phyloP scores from a whole-genome alignment of 768 basidiomycete genomes.

The Aureoboletus auriporus region DNA sequence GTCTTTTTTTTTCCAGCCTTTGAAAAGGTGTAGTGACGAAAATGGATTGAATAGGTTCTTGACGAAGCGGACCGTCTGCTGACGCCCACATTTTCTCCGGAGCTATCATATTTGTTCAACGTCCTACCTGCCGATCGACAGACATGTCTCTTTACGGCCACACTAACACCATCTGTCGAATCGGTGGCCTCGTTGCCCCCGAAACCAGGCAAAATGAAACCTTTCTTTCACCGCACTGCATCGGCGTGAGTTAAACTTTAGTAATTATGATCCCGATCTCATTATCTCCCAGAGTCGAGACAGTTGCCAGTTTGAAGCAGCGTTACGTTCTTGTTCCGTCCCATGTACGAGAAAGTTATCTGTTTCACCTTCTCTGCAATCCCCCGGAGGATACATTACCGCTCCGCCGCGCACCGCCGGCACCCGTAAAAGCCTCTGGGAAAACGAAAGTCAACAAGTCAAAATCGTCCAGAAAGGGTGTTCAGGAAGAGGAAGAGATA shows the following conservation, averaged over 20 bases:
- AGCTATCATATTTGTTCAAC: slow-evolving; percentile 73
- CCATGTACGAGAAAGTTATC: slow-evolving; percentile 89
- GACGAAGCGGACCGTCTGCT: slow-evolving; percentile 96
- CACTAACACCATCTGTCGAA: slow-evolving; percentile 84
- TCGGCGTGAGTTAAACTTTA: slow-evolving; percentile 52
- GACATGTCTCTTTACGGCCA: slow-evolving; percentile 96
- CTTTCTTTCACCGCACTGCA: slow-evolving; percentile 79
- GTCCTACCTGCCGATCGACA: slow-evolving; percentile 83
- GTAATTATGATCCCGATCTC: not conserved
- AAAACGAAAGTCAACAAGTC: slow-evolving; percentile 33
- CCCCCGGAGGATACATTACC: slow-evolving; percentile 76
- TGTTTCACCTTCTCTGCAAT: slow-evolving; percentile 85
- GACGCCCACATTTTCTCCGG: slow-evolving; percentile 83
- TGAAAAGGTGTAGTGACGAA: not conserved
- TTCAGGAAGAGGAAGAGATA: slow-evolving; percentile 44
- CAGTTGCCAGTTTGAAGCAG: slow-evolving; percentile 85
- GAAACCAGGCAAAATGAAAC: slow-evolving; percentile 75
- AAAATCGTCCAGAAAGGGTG: slow-evolving; percentile 28
- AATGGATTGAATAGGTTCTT: slow-evolving; percentile 55
- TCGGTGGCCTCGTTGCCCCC: slow-evolving; percentile 68
- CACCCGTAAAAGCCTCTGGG: slow-evolving; percentile 22
- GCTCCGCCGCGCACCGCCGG: slow-evolving; percentile 62
- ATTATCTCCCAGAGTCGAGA: slow-evolving; percentile 62
- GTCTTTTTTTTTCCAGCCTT: slow-evolving; percentile 14
- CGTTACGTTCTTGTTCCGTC: slow-evolving; percentile 90